Conservation (phyloP, 148 eudicot genomes). For the Cornus florida region DNA sequence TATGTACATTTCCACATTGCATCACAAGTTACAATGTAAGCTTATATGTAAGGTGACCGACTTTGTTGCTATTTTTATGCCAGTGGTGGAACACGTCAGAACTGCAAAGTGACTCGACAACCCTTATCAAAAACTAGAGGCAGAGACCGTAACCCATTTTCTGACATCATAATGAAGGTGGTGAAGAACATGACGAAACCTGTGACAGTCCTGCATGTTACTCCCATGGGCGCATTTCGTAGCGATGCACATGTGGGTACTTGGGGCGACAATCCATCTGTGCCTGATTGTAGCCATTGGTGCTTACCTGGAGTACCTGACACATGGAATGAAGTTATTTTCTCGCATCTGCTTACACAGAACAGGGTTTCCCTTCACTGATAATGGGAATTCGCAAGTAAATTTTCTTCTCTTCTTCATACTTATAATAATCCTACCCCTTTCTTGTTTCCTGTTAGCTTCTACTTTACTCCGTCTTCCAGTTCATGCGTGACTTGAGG, state of each 20-base stretch:
- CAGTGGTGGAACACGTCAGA: slow-evolving; percentile 50
- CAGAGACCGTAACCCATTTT: slow-evolving; percentile 36
- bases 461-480: not conserved
- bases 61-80: slow-evolving; percentile 5
- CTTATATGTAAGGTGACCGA: not conserved
- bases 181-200: slow-evolving; percentile 45
- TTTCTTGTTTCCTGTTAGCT: not conserved
- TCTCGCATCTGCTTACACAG: slow-evolving; percentile 33
- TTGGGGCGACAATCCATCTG: slow-evolving; percentile 54
- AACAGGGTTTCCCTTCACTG: too few relatives aligned
- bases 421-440: not conserved
- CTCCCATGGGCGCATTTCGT: slow-evolving; percentile 58
- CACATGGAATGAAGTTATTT: slow-evolving; percentile 63
- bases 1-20: not conserved
- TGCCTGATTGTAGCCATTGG: slow-evolving; percentile 79
- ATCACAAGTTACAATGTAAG: not conserved
- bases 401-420: not conserved
- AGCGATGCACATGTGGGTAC: slow-evolving; percentile 73
- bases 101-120: slow-evolving; percentile 49
- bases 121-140: slow-evolving; percentile 39
- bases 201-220: slow-evolving; percentile 53
- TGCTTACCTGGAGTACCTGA: slow-evolving; percentile 80
- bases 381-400: not conserved
- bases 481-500: not conserved
- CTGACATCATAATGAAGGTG: slow-evolving; percentile 38